Evolutionary conservation across 306 rosid species (phyloP).

Genomic region (Abrus precatorius): DNA sequence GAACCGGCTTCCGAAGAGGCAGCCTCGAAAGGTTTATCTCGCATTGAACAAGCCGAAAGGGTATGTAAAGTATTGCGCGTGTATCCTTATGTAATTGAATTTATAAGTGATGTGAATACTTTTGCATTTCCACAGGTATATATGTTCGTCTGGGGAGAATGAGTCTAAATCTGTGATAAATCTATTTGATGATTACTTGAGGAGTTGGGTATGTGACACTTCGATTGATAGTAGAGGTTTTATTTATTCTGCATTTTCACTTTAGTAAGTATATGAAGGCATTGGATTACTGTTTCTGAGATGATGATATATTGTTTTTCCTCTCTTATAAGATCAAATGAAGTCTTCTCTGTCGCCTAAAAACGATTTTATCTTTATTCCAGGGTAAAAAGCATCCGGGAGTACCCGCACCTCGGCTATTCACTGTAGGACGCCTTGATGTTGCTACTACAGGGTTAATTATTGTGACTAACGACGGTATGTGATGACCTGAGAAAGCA

Average conservation of each 20-base stretch:
- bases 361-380: slow-evolving; percentile 4
- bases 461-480: slow-evolving; percentile 95
- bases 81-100: slow-evolving; percentile 32
- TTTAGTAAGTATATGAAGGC: slow-evolving; percentile 13
- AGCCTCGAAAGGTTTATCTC: slow-evolving; percentile 87
- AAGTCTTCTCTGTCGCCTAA: slow-evolving; percentile 9
- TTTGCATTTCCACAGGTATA: slow-evolving; percentile 66
- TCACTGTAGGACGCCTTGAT: slow-evolving; percentile 97
- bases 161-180: slow-evolving; percentile 75
- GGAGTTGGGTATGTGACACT: slow-evolving; percentile 74
- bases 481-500: slow-evolving; percentile 43
- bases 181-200: slow-evolving; percentile 79
- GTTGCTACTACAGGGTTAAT: slow-evolving; percentile 96
- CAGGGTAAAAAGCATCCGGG: slow-evolving; percentile 80
- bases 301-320: background rate
- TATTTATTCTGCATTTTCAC: background rate
- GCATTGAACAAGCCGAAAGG: slow-evolving; percentile 99
- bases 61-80: slow-evolving; percentile 53
- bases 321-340: background rate
- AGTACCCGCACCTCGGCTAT: slow-evolving; percentile 75
- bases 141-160: slow-evolving; percentile 86
- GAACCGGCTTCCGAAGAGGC: slow-evolving; percentile 90
- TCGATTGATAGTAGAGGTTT: background rate
- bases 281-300: slow-evolving; percentile 8
- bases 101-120: slow-evolving; percentile 38